phyloP scores from a whole-genome alignment of 2,329 filamentous ascomycete species.

The Xylariomycetidae sp. region DNA sequence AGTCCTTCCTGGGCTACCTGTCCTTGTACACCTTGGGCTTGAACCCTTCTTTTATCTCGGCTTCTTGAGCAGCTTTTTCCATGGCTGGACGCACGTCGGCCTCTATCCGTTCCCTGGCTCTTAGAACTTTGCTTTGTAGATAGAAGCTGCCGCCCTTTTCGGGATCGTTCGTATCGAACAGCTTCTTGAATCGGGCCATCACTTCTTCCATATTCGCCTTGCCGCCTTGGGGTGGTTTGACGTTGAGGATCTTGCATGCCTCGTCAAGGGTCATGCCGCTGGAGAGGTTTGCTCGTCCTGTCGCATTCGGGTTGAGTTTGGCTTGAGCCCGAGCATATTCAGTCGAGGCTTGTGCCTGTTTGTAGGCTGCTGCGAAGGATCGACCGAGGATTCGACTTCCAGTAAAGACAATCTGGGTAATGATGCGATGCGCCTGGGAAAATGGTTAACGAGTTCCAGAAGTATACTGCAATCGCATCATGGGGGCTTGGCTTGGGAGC shows the following conservation, averaged over 20 bases:
- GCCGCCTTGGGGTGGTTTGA: conserved; percentile 78
- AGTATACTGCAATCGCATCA: conserved; percentile 1
- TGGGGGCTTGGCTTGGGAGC: not conserved
- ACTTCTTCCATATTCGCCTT: conserved; percentile 75
- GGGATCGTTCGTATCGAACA: conserved; percentile 93
- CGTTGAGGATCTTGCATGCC: conserved; percentile 95
- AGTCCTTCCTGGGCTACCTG: conserved; percentile 54
- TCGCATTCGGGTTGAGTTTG: conserved; percentile 47
- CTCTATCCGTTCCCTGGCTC: conserved; percentile 89
- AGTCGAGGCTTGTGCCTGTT: conserved; percentile 84
- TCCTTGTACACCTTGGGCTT: conserved; percentile 95
- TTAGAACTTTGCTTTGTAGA: conserved; percentile 91
- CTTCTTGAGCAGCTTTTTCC: conserved; percentile 68
- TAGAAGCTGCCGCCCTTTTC: conserved; percentile 97
- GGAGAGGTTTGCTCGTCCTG: conserved; percentile 38
- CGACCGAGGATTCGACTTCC: conserved; percentile 89
- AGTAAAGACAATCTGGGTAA: conserved; percentile 88
- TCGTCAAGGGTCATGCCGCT: conserved; percentile 88
- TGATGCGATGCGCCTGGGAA: conserved; percentile 86
- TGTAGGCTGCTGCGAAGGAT: conserved; percentile 90
- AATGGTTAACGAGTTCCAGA: not conserved
- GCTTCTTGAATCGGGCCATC: conserved; percentile 82
- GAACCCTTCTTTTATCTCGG: conserved; percentile 79
- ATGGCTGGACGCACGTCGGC: conserved; percentile 71
- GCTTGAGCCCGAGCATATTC: conserved; percentile 72